Evolutionary conservation across 306 rosid species (phyloP).

Genomic region (Mimosa bimucronata): DNA sequence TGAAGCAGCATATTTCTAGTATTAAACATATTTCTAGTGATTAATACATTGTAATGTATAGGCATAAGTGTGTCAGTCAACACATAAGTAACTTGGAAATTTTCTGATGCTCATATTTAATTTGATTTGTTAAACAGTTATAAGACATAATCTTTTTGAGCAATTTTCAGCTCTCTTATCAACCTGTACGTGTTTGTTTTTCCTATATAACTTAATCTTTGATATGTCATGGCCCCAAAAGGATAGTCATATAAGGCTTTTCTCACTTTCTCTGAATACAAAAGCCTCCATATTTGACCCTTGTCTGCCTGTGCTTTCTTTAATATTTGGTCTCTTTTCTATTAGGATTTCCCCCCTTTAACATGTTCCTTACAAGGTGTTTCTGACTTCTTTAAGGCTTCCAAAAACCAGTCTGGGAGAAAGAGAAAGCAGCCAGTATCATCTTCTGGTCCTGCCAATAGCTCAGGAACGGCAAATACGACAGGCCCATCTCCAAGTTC

Average conservation of each 20-base stretch:
- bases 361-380: slow-evolving; percentile 49
- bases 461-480: slow-evolving; percentile 97
- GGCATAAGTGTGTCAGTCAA: background rate
- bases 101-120: background rate
- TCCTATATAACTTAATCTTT: background rate
- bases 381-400: slow-evolving; percentile 65
- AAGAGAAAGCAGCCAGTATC: slow-evolving; percentile 97
- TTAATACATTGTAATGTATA: background rate
- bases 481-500: slow-evolving; percentile 98
- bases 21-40: slow-evolving; percentile 15
- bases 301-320: background rate
- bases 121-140: background rate
- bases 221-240: background rate
- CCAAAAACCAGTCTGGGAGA: slow-evolving; percentile 94
- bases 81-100: background rate
- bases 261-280: background rate
- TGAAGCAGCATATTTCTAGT: slow-evolving; percentile 7
- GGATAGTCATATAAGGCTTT: background rate
- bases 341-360: background rate
- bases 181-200: slow-evolving; percentile 10
- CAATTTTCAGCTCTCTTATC: slow-evolving; percentile 6
- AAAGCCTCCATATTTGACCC: background rate
- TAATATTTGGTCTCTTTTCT: slow-evolving; percentile 13
- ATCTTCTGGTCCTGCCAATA: slow-evolving; percentile 99
- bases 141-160: background rate